Evolutionary conservation across 768 basidiomycete genomes (phyloP).

Genomic region (Infundibulicybe gibba): DNA sequence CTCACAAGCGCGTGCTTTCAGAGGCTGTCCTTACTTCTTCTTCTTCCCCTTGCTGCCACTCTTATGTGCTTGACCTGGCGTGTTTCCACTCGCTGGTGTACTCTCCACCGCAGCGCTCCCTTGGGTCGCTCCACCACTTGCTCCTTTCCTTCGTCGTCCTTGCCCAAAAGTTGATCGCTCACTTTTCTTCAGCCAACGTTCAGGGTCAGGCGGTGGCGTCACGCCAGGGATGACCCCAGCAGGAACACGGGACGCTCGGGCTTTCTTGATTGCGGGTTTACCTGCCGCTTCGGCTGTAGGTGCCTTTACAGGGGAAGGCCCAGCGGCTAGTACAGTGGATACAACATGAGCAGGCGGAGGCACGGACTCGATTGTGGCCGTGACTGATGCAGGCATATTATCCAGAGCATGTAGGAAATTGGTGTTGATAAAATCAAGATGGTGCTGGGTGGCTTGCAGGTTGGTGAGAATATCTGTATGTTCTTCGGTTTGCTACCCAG

Average conservation of each 20-base stretch:
- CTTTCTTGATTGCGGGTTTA: conserved; percentile 37
- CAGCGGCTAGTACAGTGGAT: conserved; percentile 21
- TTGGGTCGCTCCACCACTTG: conserved; percentile 59
- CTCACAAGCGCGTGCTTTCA: not conserved
- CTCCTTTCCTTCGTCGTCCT: conserved; percentile 50
- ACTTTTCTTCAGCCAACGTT: conserved; percentile 86
- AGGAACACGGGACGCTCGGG: conserved; percentile 66
- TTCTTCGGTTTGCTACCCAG: conserved; percentile 74
- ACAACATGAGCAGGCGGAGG: conserved; percentile 51
- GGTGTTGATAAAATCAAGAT: conserved; percentile 79
- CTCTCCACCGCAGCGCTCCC: conserved; percentile 46
- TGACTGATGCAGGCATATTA: conserved; percentile 47
- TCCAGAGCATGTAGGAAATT: conserved; percentile 66
- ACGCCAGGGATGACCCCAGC: conserved; percentile 74
- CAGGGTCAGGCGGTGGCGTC: conserved; percentile 81
- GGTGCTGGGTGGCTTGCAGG: conserved; percentile 74
- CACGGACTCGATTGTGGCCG: conserved; percentile 54
- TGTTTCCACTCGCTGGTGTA: conserved; percentile 18
- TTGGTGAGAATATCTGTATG: conserved; percentile 86
- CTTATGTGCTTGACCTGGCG: conserved; percentile 31
- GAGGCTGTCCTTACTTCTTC: conserved; percentile 45
- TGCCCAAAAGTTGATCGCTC: conserved; percentile 61
- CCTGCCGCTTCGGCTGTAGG: conserved; percentile 28
- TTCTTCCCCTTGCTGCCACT: conserved; percentile 63
- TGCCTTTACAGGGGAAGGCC: conserved; percentile 18